A percentile compares a stretch with the other conserved stretches of the same genome.
These are phyloP conservation scores for Elymus sibiricus DNA, from an alignment of 176 grass and related monocot species.

Conservation along the genomic window DNA sequence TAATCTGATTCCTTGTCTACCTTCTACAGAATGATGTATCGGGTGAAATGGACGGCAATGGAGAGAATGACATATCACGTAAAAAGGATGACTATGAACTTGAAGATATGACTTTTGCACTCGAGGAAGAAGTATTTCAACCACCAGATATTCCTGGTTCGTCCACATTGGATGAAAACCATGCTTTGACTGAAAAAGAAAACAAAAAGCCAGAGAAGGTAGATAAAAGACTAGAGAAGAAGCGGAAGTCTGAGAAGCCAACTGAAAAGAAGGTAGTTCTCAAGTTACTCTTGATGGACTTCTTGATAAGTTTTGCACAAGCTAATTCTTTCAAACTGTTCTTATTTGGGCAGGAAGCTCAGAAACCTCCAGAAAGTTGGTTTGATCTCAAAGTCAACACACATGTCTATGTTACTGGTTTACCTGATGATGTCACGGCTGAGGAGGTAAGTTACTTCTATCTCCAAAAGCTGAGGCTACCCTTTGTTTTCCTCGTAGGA, in stretches of 20 bases:
- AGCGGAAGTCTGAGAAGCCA: slow-evolving; percentile 73
- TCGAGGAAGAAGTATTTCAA: slow-evolving; percentile 80
- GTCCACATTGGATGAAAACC: slow-evolving; percentile 41
- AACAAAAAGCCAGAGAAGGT: slow-evolving; percentile 49
- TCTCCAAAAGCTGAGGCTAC: slow-evolving; percentile 10
- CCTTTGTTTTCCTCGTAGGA: slow-evolving; percentile 16
- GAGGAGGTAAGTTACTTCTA: slow-evolving; percentile 68
- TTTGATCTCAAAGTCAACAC: slow-evolving; percentile 99
- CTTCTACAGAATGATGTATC: slow-evolving; percentile 61
- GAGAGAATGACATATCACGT: background rate
- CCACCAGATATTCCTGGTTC: slow-evolving; percentile 29
- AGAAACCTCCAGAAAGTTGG: slow-evolving; percentile 98
- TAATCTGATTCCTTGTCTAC: background rate
- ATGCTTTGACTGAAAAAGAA: slow-evolving; percentile 16
- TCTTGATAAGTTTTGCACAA: slow-evolving; percentile 2
- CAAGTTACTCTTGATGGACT: slow-evolving; percentile 12
- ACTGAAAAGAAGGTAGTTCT: slow-evolving; percentile 75
- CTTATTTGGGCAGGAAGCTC: slow-evolving; percentile 61
- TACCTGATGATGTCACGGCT: slow-evolving; percentile 84
- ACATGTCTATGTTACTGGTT: slow-evolving; percentile 80
- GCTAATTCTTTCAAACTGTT: background rate
- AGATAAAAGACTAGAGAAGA: slow-evolving; percentile 59
- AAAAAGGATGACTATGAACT: slow-evolving; percentile 60
- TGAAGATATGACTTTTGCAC: slow-evolving; percentile 86
- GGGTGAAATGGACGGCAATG: slow-evolving; percentile 39